Base-by-base conservation (phyloP, 768 basidiomycete genomes). In the Pisolithus tinctorius region DNA sequence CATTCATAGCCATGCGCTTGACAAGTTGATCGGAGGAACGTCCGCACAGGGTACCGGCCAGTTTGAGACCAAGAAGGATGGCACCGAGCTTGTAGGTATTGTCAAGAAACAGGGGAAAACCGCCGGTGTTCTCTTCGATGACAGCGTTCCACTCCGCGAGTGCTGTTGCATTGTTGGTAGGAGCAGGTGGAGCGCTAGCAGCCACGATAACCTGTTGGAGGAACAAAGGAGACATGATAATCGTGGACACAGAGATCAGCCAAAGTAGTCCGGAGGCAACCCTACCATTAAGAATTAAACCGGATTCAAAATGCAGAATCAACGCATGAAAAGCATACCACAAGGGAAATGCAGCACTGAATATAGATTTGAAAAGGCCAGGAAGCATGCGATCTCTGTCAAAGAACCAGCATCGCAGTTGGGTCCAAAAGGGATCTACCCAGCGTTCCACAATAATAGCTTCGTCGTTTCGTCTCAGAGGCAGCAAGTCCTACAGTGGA, bases 21-120 rank as follows among this genome's bases (percentile, higher is more conserved):
- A 66, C 62, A 16, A 65, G 52, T 5, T 65, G 64, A 41, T 65
- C 64, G 2, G 65, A 55, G 17, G 64, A 56, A 45, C 64, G 64
- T 23, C 64, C 64, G 43, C 57, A 66, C 23, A 65, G 25, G 5
- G 62, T 58, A 45, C 27, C 58, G n/a, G 57, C 43, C 0, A 66
- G 20, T 50, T 65, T 65, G 51, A 65, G 45, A 26, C 30, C 61
- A 45, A 65, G 57, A 27, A 65, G 53, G 14, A 65, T 54, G 39
- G 56, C 52, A 5, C 47, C 64, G 38, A 66, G 38, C 9, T 48
- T 53, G 36, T 63, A 65, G 40, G 64, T 65, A 30, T 52, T 51
- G 50, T 65, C 51, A 17, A 59, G 16, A 40, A 65, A 57, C 5
- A 65, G 57, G 38, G 64, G 64, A 43, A 65, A 63, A 27, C 64